Percentiles rank a stretch among this genome's conserved stretches.
phyloP scores from a whole-genome alignment of 306 rosid species.

The Dicorynia guianensis region DNA sequence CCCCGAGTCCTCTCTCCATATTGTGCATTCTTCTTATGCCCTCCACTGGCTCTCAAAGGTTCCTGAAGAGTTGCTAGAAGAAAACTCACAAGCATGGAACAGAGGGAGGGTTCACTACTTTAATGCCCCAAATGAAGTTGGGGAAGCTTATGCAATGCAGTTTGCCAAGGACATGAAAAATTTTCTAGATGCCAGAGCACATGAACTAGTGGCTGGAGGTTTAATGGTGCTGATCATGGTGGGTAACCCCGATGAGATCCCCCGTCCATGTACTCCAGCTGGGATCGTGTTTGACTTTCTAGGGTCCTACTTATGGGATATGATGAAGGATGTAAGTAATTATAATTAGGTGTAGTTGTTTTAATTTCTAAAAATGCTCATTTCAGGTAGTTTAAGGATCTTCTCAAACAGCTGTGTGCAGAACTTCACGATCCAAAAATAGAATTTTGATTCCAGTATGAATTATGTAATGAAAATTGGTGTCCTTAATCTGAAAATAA shows the following conservation, averaged over 20 bases:
- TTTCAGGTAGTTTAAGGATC: too few relatives aligned
- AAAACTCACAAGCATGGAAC: conserved; percentile 45
- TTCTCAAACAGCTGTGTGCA: too few relatives aligned
- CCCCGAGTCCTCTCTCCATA: conserved; percentile 45
- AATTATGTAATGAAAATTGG: background rate
- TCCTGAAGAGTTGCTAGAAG: conserved; percentile 41
- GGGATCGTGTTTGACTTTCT: too few relatives aligned
- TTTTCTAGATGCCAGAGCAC: conserved; percentile 55
- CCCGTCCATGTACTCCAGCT: background rate
- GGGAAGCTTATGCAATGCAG: conserved; percentile 44
- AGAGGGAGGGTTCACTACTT: conserved; percentile 56
- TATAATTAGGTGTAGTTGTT: too few relatives aligned
- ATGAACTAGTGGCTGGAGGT: conserved; percentile 56
- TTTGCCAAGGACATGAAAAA: conserved; percentile 38
- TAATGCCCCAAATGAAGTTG: conserved; percentile 46
- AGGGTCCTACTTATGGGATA: too few relatives aligned
- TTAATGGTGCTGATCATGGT: conserved; percentile 50
- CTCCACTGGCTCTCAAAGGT: conserved; percentile 51
- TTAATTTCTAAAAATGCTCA: too few relatives aligned
- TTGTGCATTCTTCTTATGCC: conserved; percentile 34
- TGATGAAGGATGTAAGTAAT: too few relatives aligned
- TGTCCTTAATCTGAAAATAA: background rate
- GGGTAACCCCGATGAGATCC: conserved; percentile 42
- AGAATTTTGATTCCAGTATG: too few relatives aligned
- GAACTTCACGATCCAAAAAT: too few relatives aligned